phyloP scores from a whole-genome alignment of 2,329 filamentous ascomycete genomes.

The Colletotrichum higginsianum region DNA sequence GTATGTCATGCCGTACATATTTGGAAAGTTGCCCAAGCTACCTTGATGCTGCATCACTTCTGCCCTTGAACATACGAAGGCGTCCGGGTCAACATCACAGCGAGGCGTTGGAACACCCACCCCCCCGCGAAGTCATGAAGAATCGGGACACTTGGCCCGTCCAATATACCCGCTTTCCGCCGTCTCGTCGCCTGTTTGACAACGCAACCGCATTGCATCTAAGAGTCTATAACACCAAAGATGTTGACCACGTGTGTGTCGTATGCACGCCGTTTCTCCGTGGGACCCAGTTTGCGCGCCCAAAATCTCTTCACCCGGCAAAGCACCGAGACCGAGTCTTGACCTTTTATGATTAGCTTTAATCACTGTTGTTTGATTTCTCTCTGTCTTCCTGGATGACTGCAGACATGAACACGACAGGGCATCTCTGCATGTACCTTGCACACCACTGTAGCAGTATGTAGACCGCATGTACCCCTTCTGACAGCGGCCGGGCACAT shows the following conservation, averaged over 20 bases:
- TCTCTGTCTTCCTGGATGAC: not conserved
- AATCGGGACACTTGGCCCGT: constrained; percentile 18
- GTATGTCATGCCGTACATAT: not conserved
- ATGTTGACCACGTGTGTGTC: constrained; percentile 29
- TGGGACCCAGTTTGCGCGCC: not conserved
- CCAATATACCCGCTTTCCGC: constrained; percentile 5
- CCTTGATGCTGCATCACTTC: not conserved
- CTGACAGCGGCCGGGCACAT: constrained; percentile 7
- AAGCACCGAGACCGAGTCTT: not conserved
- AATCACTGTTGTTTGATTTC: too few relatives aligned
- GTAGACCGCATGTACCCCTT: not conserved
- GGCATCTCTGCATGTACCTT: constrained; percentile 1
- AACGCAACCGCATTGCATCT: not conserved
- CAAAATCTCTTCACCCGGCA: constrained; percentile 4
- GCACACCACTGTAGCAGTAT: too few relatives aligned
- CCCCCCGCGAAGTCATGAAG: not conserved
- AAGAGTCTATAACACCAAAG: not conserved
- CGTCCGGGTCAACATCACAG: constrained; percentile 7
- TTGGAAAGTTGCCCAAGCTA: constrained; percentile 8
- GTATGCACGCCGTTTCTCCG: constrained; percentile 16
- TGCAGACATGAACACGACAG: constrained; percentile 4
- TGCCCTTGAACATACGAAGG: not conserved
- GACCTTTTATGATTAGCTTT: too few relatives aligned
- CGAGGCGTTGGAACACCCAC: not conserved
- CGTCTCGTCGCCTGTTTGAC: not conserved